Percentiles rank a stretch among this genome's conserved stretches.
phyloP scores from a whole-genome alignment of 306 rosid species.

The Dicorynia guianensis region DNA sequence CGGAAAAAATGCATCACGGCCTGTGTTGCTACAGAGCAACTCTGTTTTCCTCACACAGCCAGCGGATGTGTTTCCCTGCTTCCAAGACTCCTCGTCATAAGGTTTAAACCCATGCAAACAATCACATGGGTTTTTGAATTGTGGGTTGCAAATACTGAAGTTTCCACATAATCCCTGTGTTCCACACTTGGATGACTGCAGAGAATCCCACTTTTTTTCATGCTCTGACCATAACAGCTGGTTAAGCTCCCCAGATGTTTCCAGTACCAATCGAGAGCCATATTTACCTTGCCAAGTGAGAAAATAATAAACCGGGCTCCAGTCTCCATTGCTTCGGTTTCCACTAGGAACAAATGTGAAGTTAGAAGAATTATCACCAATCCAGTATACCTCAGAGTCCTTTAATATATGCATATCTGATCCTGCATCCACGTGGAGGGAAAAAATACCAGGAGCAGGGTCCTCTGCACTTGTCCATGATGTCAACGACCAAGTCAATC shows the following conservation, averaged over 20 bases:
- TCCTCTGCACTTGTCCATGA: constrained; percentile 17
- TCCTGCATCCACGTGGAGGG: too few relatives aligned
- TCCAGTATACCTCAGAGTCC: constrained; percentile 25
- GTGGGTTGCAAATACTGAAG: constrained; percentile 35
- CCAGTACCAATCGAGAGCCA: constrained; percentile 21
- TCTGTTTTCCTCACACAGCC: constrained; percentile 30
- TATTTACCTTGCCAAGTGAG: background rate
- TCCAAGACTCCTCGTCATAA: constrained; percentile 3
- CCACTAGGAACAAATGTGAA: background rate
- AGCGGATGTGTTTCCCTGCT: background rate
- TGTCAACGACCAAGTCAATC: background rate
- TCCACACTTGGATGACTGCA: constrained; percentile 18
- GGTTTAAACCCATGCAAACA: constrained; percentile 27
- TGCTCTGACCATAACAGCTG: constrained; percentile 3
- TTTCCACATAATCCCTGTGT: constrained; percentile 1
- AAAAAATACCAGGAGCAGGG: constrained; percentile 26
- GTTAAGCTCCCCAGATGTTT: constrained; percentile 42
- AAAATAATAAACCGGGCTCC: background rate
- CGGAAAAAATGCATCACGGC: background rate
- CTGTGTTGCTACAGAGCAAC: constrained; percentile 9
- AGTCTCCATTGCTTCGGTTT: background rate
- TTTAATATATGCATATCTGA: too few relatives aligned
- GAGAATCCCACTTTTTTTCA: background rate
- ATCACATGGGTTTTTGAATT: background rate
- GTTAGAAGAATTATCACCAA: background rate